Conservation (phyloP, 768 basidiomycete genomes). For the Mycena venus region DNA sequence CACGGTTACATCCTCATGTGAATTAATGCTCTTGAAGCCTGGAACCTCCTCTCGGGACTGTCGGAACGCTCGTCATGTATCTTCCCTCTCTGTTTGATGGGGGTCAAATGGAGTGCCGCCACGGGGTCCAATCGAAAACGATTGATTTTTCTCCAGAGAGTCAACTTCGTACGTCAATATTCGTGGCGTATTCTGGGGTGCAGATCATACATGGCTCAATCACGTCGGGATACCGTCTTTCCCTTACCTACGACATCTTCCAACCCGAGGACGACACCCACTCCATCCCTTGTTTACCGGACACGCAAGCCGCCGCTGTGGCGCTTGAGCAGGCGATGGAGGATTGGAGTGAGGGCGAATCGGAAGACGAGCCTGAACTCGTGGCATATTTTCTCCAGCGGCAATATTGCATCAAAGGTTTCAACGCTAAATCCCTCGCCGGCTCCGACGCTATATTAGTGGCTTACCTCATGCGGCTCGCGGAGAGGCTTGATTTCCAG, state of each 20-base stretch:
- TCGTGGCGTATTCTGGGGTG: background rate
- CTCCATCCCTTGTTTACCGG: background rate
- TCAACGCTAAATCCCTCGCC: background rate
- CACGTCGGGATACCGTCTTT: slow-evolving; percentile 1
- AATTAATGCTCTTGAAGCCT: background rate
- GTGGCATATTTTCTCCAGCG: slow-evolving; percentile 5
- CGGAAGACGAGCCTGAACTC: background rate
- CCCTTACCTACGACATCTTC: slow-evolving; percentile 4
- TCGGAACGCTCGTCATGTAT: background rate
- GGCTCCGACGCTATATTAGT: slow-evolving; percentile 1
- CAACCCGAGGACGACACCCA: background rate
- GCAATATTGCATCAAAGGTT: background rate
- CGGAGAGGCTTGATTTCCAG: background rate
- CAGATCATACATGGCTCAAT: background rate
- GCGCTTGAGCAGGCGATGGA: background rate
- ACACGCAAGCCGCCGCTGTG: background rate
- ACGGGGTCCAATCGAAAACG: slow-evolving; percentile 1
- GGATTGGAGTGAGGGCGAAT: background rate
- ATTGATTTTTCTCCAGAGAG: background rate
- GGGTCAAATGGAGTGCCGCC: background rate
- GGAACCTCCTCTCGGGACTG: background rate
- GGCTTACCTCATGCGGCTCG: background rate
- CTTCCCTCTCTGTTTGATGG: background rate
- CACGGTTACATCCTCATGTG: too few species aligned
- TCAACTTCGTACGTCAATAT: background rate